These are phyloP conservation scores for Sarcodon aspratus DNA, from an alignment of 768 basidiomycete genomes.

Conservation along the genomic window DNA sequence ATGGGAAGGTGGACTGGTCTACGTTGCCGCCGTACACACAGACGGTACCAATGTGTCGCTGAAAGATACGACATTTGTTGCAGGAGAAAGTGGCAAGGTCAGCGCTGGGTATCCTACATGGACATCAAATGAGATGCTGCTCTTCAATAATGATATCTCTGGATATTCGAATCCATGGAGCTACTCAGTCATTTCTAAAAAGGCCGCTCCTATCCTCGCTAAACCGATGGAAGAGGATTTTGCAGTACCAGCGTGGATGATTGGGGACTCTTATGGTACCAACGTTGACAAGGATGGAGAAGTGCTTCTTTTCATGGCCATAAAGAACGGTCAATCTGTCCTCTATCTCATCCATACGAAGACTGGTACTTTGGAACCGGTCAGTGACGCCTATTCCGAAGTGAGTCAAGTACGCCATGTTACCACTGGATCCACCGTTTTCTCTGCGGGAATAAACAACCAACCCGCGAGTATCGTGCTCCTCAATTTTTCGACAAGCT, in stretches of 20 bases:
- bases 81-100: constrained; percentile 37
- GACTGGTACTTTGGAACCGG: constrained; percentile 14
- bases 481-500: constrained; percentile 5
- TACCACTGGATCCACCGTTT: constrained; percentile 22
- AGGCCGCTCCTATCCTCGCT: constrained; percentile 27
- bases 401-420: constrained; percentile 25
- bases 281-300: constrained; percentile 25
- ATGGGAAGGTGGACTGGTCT: constrained; percentile 54
- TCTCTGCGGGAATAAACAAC: constrained; percentile 31
- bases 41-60: constrained; percentile 17
- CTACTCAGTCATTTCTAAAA: constrained; percentile 26
- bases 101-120: constrained; percentile 52
- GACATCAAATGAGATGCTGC: constrained; percentile 40
- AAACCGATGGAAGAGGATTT: constrained; percentile 42
- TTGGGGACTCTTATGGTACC: constrained; percentile 38
- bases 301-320: constrained; percentile 19
- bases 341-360: constrained; percentile 21
- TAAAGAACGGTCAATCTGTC: constrained; percentile 21
- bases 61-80: constrained; percentile 30
- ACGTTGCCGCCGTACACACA: constrained; percentile 26
- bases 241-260: constrained; percentile 40
- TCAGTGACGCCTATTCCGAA: constrained; percentile 33
- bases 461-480: constrained; percentile 24
- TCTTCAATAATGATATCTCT: constrained; percentile 54
- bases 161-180: constrained; percentile 63